Conservation (phyloP, 2,329 filamentous ascomycete genomes). For the Diaporthe nobilis region DNA sequence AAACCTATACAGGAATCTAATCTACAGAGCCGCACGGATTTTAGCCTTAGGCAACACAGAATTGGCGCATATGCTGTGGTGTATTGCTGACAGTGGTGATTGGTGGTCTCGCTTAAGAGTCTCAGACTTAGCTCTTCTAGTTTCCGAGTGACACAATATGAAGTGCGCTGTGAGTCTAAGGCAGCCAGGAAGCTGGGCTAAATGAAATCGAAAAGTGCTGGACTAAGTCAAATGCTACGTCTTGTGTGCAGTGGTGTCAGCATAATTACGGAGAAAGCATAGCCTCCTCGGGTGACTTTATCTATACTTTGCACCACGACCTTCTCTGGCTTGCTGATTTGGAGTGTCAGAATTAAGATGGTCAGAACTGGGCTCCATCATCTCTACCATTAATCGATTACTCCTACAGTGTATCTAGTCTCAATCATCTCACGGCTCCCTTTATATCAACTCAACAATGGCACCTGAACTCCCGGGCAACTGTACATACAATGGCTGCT, state of each 20-base stretch:
- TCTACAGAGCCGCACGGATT: background rate
- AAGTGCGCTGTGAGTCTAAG: no score
- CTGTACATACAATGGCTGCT: background rate
- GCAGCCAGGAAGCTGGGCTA: background rate
- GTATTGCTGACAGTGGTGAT: background rate
- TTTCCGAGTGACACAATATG: background rate
- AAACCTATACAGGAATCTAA: no score
- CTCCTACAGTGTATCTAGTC: background rate
- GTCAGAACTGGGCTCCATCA: background rate
- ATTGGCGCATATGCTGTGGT: background rate
- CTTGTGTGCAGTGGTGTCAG: background rate
- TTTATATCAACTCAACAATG: conserved; percentile 25
- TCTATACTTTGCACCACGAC: background rate
- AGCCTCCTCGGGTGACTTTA: background rate
- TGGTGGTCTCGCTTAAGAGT: background rate
- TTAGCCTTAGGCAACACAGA: background rate
- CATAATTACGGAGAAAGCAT: background rate
- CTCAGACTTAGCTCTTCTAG: background rate
- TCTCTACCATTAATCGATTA: conserved; percentile 9
- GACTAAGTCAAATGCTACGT: background rate
- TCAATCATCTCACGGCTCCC: background rate
- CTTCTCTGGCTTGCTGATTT: background rate
- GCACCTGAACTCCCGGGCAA: conserved; percentile 3
- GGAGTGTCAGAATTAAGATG: background rate
- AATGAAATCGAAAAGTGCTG: background rate